These are phyloP conservation scores for Xylaria telfairii DNA, from an alignment of 495 filamentous ascomycete species.

Conservation along the genomic window DNA sequence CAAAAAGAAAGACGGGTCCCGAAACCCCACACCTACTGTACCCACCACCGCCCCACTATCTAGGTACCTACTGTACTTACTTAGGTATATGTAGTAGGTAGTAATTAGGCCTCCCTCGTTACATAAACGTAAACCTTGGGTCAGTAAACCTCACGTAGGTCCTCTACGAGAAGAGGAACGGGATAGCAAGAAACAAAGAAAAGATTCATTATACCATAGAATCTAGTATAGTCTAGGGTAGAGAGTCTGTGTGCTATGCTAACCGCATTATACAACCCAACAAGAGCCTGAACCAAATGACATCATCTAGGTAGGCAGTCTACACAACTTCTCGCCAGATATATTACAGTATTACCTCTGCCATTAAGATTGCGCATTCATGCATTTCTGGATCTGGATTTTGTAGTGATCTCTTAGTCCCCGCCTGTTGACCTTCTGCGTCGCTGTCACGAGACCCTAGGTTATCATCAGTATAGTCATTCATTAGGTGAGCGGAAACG, in stretches of 20 bases:
- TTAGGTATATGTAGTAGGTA: too few relatives aligned
- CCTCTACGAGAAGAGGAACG: background rate
- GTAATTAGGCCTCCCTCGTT: too few relatives aligned
- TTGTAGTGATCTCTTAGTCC: constrained; percentile 59
- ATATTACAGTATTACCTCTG: background rate
- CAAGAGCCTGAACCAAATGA: background rate
- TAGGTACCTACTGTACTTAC: too few relatives aligned
- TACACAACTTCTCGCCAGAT: background rate
- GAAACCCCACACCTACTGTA: background rate
- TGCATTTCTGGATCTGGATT: constrained; percentile 59
- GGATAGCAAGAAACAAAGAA: background rate
- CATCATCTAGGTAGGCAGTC: constrained; percentile 1
- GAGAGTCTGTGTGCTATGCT: background rate
- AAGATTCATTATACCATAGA: background rate
- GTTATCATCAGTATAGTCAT: constrained; percentile 31
- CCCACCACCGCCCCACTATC: too few relatives aligned
- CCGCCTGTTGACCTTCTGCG: constrained; percentile 67
- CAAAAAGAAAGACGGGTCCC: constrained; percentile 4
- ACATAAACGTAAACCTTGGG: too few relatives aligned
- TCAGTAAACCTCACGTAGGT: too few relatives aligned
- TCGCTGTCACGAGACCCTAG: constrained; percentile 63
- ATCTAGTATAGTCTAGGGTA: background rate
- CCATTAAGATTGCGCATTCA: constrained; percentile 29
- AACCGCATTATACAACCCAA: constrained; percentile 6
- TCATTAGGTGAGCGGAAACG: background rate